A percentile compares a stretch with the other conserved stretches of the same genome.
Evolutionary conservation across 1,139 yeast genomes (phyloP).

Genomic region (Kodamaea ohmeri): DNA sequence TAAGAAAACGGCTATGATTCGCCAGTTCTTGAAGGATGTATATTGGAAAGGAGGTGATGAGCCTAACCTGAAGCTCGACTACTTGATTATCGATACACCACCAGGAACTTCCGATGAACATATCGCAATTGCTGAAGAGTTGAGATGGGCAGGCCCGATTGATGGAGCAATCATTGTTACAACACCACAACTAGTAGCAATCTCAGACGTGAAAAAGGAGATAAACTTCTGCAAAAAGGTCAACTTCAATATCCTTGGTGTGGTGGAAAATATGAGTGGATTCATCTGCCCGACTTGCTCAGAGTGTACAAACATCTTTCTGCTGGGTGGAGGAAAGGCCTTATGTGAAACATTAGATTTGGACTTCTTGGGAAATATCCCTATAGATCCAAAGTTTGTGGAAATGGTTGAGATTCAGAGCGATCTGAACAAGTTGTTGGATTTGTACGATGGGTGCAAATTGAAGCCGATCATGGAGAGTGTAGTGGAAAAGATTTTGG

Average conservation of each 20-base stretch:
- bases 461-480: slow-evolving; percentile 49
- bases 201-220: slow-evolving; percentile 51
- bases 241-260: slow-evolving; percentile 42
- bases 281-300: slow-evolving; percentile 71
- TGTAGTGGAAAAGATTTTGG: slow-evolving; percentile 48
- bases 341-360: slow-evolving; percentile 61
- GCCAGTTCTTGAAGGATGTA: slow-evolving; percentile 88
- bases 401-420: slow-evolving; percentile 70
- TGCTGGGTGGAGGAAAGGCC: slow-evolving; percentile 86
- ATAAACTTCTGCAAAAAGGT: slow-evolving; percentile 47
- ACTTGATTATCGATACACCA: slow-evolving; percentile 90
- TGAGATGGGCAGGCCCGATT: slow-evolving; percentile 51
- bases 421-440: slow-evolving; percentile 29
- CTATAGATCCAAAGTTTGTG: slow-evolving; percentile 90
- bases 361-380: slow-evolving; percentile 79
- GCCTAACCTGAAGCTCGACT: slow-evolving; percentile 53
- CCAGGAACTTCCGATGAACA: slow-evolving; percentile 99
- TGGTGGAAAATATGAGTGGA: slow-evolving; percentile 50
- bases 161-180: slow-evolving; percentile 51
- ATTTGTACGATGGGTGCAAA: slow-evolving; percentile 36
- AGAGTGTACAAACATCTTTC: slow-evolving; percentile 88
- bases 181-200: slow-evolving; percentile 55
- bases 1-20: slow-evolving; percentile 94
- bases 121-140: slow-evolving; percentile 91
- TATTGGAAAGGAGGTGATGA: slow-evolving; percentile 68